phyloP scores from a whole-genome alignment of 768 basidiomycete species.

The Termitomyces sp. region DNA sequence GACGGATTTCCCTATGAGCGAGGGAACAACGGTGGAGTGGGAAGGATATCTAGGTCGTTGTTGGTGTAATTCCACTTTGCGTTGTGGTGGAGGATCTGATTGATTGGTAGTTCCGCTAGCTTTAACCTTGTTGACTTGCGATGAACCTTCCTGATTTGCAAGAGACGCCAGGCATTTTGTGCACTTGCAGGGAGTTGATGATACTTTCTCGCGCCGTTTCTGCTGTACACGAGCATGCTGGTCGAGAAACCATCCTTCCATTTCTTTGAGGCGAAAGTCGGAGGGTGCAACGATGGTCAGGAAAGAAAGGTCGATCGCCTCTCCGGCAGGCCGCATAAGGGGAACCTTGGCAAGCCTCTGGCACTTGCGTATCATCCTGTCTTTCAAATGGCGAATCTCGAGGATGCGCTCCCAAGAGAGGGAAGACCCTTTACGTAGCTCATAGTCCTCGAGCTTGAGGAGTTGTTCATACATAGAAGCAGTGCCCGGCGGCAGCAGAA shows the following conservation, averaged over 20 bases:
- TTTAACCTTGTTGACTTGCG: slow-evolving; percentile 8
- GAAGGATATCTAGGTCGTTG: slow-evolving; percentile 12
- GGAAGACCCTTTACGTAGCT: slow-evolving; percentile 53
- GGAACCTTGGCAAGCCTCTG: slow-evolving; percentile 55
- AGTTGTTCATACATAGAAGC: slow-evolving; percentile 65
- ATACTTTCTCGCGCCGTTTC: slow-evolving; percentile 9
- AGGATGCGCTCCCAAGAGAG: slow-evolving; percentile 69
- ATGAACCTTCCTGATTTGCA: neutral
- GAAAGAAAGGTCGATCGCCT: slow-evolving; percentile 42
- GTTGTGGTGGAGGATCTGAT: neutral
- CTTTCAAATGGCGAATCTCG: slow-evolving; percentile 75
- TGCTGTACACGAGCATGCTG: slow-evolving; percentile 41
- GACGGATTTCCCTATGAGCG: slow-evolving; percentile 5
- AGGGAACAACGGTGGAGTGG: slow-evolving; percentile 1
- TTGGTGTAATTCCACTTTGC: slow-evolving; percentile 11
- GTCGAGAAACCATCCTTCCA: slow-evolving; percentile 73
- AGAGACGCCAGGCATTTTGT: slow-evolving; percentile 22
- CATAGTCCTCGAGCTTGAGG: slow-evolving; percentile 56
- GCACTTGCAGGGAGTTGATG: slow-evolving; percentile 19
- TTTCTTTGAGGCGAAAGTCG: slow-evolving; percentile 74
- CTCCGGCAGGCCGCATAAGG: slow-evolving; percentile 18
- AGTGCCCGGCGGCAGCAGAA: slow-evolving; percentile 66
- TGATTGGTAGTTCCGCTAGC: neutral
- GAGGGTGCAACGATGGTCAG: slow-evolving; percentile 65
- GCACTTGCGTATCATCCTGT: slow-evolving; percentile 80